Conservation (phyloP, 2,329 filamentous ascomycete genomes). For the Pseudogymnoascus sp. region DNA sequence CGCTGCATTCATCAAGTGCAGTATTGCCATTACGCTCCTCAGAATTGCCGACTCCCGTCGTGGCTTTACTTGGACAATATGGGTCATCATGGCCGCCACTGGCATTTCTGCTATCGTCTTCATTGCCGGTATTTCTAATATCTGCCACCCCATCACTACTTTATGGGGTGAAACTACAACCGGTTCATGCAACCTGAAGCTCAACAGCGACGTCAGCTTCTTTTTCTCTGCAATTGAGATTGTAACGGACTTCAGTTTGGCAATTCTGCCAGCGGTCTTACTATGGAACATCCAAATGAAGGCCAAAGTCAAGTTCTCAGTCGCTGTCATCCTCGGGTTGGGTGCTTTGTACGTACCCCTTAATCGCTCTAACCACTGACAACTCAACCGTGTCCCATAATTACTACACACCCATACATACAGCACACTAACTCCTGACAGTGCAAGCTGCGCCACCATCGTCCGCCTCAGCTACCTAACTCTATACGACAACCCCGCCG, state of each 20-base stretch:
- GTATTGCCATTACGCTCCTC: slow-evolving; percentile 27
- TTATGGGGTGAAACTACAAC: slow-evolving; percentile 26
- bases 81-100: slow-evolving; percentile 21
- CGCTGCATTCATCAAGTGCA: slow-evolving; percentile 25
- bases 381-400: neutral
- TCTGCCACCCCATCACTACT: slow-evolving; percentile 27
- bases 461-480: slow-evolving; percentile 37
- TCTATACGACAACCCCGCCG: slow-evolving; percentile 31
- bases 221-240: slow-evolving; percentile 32
- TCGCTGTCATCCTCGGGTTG: slow-evolving; percentile 35
- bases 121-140: slow-evolving; percentile 25
- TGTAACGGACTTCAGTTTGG: slow-evolving; percentile 29
- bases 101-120: slow-evolving; percentile 23
- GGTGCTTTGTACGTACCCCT: slow-evolving; percentile 32
- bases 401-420: neutral
- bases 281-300: slow-evolving; percentile 37
- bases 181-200: slow-evolving; percentile 23
- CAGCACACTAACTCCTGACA: slow-evolving; percentile 16
- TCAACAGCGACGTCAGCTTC: slow-evolving; percentile 28
- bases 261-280: slow-evolving; percentile 32
- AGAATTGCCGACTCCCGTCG: slow-evolving; percentile 27
- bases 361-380: neutral
- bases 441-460: slow-evolving; percentile 31
- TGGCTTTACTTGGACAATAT: slow-evolving; percentile 24
- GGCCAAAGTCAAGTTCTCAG: slow-evolving; percentile 36